phyloP scores from a whole-genome alignment of 2,329 filamentous ascomycete genomes.

The Alternaria brassicae region DNA sequence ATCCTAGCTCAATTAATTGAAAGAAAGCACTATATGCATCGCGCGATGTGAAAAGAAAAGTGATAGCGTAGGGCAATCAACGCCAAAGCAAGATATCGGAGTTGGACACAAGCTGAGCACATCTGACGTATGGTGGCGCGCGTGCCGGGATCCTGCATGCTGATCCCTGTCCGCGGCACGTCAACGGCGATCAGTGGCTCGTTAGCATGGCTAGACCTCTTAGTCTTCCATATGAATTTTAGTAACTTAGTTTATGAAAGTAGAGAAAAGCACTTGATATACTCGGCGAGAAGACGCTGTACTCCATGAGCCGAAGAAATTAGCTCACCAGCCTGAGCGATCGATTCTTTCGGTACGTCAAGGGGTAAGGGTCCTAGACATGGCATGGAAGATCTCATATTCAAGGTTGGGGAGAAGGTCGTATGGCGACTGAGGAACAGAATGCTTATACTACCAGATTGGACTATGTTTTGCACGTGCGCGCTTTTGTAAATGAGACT shows the following conservation, averaged over 20 bases:
- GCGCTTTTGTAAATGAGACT: neutral
- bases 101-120: slow-evolving; percentile 34
- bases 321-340: neutral
- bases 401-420: neutral
- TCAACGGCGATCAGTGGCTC: slow-evolving; percentile 26
- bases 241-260: neutral
- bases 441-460: neutral
- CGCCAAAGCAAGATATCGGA: slow-evolving; percentile 39
- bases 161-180: slow-evolving; percentile 26
- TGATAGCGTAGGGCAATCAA: slow-evolving; percentile 4
- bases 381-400: neutral
- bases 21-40: neutral
- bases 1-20: neutral
- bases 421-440: neutral
- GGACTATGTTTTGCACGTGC: neutral
- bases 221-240: neutral
- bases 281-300: neutral
- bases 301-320: neutral
- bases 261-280: neutral
- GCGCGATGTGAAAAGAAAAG: neutral
- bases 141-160: slow-evolving; percentile 27
- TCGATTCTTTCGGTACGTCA: neutral
- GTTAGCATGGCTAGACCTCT: slow-evolving; percentile 2
- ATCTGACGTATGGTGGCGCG: slow-evolving; percentile 47
- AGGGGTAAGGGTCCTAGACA: neutral